Evolutionary conservation across 2,329 filamentous ascomycete species (phyloP).

Genomic region (Hymenoscyphus occultus): DNA sequence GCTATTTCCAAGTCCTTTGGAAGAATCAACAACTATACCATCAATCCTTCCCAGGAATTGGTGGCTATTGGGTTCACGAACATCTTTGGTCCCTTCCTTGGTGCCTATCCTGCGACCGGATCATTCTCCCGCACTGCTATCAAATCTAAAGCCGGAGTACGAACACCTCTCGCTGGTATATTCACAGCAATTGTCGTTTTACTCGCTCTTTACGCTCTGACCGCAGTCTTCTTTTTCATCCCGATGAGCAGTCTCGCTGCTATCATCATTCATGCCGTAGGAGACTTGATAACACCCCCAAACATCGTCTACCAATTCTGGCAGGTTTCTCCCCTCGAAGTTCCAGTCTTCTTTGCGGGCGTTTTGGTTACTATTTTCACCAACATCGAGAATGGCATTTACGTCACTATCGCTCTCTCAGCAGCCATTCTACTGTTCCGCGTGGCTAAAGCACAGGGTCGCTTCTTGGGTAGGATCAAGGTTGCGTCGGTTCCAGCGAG

Average conservation of each 20-base stretch:
- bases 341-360: constrained; percentile 88
- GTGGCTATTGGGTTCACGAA: constrained; percentile 92
- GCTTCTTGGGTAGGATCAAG: constrained; percentile 78
- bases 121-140: constrained; percentile 97
- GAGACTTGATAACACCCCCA: constrained; percentile 85
- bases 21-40: constrained; percentile 93
- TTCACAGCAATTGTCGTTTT: constrained; percentile 85
- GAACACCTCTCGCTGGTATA: constrained; percentile 84
- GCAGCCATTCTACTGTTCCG: constrained; percentile 80
- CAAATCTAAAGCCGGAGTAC: constrained; percentile 93
- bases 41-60: constrained; percentile 92
- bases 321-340: constrained; percentile 86
- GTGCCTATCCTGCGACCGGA: constrained; percentile 87
- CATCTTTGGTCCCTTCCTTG: constrained; percentile 85
- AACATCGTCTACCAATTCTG: constrained; percentile 95
- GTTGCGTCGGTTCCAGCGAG: constrained; percentile 86
- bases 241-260: constrained; percentile 75
- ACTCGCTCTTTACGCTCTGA: constrained; percentile 83
- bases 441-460: constrained; percentile 75
- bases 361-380: constrained; percentile 87
- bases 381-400: constrained; percentile 88
- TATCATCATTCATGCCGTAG: constrained; percentile 94
- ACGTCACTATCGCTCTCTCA: constrained; percentile 77
- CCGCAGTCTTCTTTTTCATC: constrained; percentile 91
- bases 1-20: constrained; percentile 97